Base-by-base conservation (phyloP, 2,329 filamentous ascomycete species). In the Xylariaceae sp. region DNA sequence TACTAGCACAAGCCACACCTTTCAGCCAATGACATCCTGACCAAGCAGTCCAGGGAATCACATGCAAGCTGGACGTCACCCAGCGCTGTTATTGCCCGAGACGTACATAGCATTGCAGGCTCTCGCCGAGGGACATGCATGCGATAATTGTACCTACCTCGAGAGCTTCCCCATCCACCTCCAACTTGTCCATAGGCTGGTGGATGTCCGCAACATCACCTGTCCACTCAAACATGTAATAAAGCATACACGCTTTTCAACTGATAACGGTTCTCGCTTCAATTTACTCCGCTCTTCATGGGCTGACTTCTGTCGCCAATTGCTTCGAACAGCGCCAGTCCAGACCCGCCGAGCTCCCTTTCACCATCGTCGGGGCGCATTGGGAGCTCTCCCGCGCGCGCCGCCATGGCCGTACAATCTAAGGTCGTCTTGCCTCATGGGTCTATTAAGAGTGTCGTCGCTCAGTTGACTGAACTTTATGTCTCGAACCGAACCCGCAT, bases 401-500 rank as follows among this genome's bases (percentile, higher is more conserved):
- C 54, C 59, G 65, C 60, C 61, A 93, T 93, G 89, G 88, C 87
- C 55, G 84, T 77, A 53, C 87, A 88, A 69, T 93, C 91, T 45
- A 93, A 92, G 70, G 75, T 91, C 58, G 75, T 80, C 41, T 77
- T 86, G 32, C 76, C 77, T 57, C 84, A 89, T 63, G 82, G 83
- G 62, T 86, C 84, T 53, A 68, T 92, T 67, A 84, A 85, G 65
- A 78, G 79, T 68, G 73, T 88, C 63, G 73, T 92, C 67, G 79
- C 83, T 56, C 80, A 86, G 62, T 76, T 95, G 58, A 87, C 87
- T 2, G 73, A 79, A 44, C 80, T 91, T 42, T 96, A 96, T 73
- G 80, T 93, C 59, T 80, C 82, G 58, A 86, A 96, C 74, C 89
- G 92, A 63, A 91, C 86, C 44, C 84, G 84, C 62, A 92, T 96